A percentile compares a stretch with the other conserved stretches of the same genome.
Conservation (phyloP, 139 green algal species). For the Chlamydomonas sp. region DNA sequence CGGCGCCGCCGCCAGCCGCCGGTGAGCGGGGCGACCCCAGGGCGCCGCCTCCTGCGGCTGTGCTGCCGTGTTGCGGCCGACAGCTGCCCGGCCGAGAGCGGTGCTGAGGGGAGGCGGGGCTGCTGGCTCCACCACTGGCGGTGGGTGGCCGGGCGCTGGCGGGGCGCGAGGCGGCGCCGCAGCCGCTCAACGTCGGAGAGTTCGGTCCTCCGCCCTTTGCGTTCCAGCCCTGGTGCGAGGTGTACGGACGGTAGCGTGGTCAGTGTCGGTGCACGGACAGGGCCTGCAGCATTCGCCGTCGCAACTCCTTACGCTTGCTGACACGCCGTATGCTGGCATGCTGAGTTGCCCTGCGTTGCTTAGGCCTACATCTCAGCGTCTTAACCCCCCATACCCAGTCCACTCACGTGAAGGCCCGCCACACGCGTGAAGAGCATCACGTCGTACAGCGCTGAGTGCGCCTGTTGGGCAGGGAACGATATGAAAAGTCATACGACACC, state of each 20-base stretch:
- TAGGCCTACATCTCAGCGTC: no score
- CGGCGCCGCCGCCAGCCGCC: not conserved
- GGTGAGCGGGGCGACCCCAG: not conserved
- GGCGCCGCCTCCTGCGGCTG: not conserved
- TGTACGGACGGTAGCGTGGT: not conserved
- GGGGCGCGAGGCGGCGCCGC: not conserved
- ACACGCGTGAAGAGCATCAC: constrained; percentile 25
- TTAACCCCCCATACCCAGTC: no score
- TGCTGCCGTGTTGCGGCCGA: not conserved
- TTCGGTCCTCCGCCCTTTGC: not conserved
- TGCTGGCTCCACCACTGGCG: not conserved
- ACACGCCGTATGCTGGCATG: no score
- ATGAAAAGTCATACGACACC: no score
- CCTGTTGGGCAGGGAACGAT: not conserved
- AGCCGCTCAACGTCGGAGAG: no score
- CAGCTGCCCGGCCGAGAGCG: not conserved
- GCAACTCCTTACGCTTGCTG: no score
- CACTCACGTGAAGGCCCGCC: constrained; percentile 4
- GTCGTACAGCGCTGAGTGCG: constrained; percentile 32
- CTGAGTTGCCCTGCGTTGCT: no score
- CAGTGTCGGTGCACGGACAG: not conserved
- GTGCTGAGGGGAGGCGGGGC: not conserved
- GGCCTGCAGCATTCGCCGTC: no score
- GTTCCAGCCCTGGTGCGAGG: not conserved
- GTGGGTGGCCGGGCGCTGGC: not conserved